Conservation (phyloP, 1,284 basidiomycete genomes). For the Malassezia nana region DNA sequence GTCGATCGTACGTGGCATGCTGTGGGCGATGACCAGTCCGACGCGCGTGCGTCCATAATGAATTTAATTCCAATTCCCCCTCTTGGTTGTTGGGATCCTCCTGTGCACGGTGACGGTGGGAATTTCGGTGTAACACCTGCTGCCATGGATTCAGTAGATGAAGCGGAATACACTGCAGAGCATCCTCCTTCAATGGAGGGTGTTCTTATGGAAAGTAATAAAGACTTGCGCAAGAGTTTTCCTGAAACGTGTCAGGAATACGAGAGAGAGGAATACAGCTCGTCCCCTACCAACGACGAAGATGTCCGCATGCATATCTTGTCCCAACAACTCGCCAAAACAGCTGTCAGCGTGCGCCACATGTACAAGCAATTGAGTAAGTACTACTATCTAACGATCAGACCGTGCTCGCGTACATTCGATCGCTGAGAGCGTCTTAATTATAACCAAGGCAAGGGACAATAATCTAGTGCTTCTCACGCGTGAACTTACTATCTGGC, state of each 20-base stretch:
- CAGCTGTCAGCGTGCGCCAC: slow-evolving; percentile 89
- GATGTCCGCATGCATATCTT: slow-evolving; percentile 60
- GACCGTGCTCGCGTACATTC: slow-evolving; percentile 83
- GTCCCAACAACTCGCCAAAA: slow-evolving; percentile 88
- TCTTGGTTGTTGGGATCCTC: neutral
- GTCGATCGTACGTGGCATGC: slow-evolving; percentile 6
- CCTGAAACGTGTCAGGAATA: neutral
- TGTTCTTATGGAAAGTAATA: neutral
- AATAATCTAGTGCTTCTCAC: slow-evolving; percentile 92
- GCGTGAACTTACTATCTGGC: slow-evolving; percentile 65
- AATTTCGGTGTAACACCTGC: neutral
- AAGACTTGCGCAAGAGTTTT: neutral
- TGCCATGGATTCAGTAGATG: neutral
- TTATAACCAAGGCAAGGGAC: slow-evolving; percentile 96
- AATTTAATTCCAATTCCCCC: neutral
- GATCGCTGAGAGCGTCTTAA: slow-evolving; percentile 82
- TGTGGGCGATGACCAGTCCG: too few relatives aligned
- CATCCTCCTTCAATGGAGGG: slow-evolving; percentile 11
- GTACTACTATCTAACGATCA: slow-evolving; percentile 50
- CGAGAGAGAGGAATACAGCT: neutral
- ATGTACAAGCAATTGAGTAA: slow-evolving; percentile 96
- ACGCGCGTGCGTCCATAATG: too few relatives aligned
- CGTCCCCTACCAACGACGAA: slow-evolving; percentile 51
- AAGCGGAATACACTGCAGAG: slow-evolving; percentile 6
- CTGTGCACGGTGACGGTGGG: neutral